Conservation (phyloP, 2,329 filamentous ascomycete genomes). For the Sporothrix brasiliensis region DNA sequence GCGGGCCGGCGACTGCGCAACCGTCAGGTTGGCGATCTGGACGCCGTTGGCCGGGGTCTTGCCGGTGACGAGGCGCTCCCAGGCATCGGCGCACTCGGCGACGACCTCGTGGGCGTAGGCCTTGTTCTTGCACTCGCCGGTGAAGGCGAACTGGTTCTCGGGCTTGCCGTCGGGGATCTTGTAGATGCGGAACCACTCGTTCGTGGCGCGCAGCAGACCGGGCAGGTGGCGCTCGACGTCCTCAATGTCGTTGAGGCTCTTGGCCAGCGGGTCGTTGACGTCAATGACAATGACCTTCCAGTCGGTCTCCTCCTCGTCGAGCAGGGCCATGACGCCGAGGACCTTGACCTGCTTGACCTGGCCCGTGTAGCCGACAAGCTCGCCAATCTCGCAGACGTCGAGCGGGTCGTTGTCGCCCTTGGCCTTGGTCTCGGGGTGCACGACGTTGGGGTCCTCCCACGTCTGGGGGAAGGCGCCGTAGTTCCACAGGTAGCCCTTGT, state of each 20-base stretch:
- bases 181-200: conserved; percentile 99
- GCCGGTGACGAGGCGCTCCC: conserved; percentile 93
- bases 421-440: conserved; percentile 99
- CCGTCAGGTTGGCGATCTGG: conserved; percentile 80
- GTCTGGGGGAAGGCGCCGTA: conserved; percentile 99
- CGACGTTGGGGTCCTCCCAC: conserved; percentile 95
- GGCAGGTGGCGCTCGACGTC: conserved; percentile 98
- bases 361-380: conserved; percentile 92
- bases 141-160: conserved; percentile 99
- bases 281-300: conserved; percentile 99
- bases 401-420: conserved; percentile 99
- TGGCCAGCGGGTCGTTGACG: conserved; percentile 91
- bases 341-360: conserved; percentile 99
- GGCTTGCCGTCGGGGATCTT: conserved; percentile 99
- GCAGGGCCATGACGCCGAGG: conserved; percentile 96
- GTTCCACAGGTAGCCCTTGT: conserved; percentile 99
- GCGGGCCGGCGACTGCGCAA: conserved; percentile 72
- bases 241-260: conserved; percentile 98
- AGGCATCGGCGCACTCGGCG: conserved; percentile 93
- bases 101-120: conserved; percentile 97
- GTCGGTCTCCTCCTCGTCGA: conserved; percentile 99
- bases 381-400: conserved; percentile 98
- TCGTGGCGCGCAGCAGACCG: conserved; percentile 93
- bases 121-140: conserved; percentile 99
- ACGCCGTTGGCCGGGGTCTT: conserved; percentile 78